Evolutionary conservation across 345 rosid genomes (phyloP), one percentile per base, ranked within the genome.

Genomic region (Salix caprea): DNA sequence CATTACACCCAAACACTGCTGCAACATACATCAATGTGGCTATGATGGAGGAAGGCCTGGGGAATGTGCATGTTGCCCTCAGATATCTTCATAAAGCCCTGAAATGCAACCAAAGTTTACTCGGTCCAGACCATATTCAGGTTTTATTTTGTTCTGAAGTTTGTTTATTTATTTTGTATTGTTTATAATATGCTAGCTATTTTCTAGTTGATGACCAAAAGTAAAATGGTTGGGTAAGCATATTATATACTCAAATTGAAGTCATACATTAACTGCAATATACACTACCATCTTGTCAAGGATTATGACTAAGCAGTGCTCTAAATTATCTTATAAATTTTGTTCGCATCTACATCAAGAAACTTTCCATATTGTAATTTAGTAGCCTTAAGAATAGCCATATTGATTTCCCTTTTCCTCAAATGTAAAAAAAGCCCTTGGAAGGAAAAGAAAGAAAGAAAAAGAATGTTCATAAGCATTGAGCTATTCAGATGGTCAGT

Each of bases 31-130:
- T 96, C 74, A 96, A 93, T 73, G 97, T 92, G 76, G 99, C 99
- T 71, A 96, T 96, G 99, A 93, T 96, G 99, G 99, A 96, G 91
- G 99, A 96, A 90, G 98, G 99, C 78, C 92, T 96, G 65, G 99
- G 99, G 23, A 96, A 96, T 82, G 98, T 93, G 82, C 99, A 92
- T 86, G 92, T 93, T 81, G 99, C 99, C 70, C 95, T 96, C 77
- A 88, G 98, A 87, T 96, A 96, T 82, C 98, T 93, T 81, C 98
- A 96, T 81, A 90, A 92, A 84, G 99, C 99, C 77, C 90, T 96
- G 72, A 92, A 93, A 81, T 96, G 99, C 78, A 96, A 96, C 87
- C 97, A 93, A 73, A 90, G 86, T 81, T 86, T 93, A 79, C 99
- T 96, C 42, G 99, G 99, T 76, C 98, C 97, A 19, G 99, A 96